phyloP scores from a whole-genome alignment of 805 yeast genomes.

The Hanseniaspora lachancei region DNA sequence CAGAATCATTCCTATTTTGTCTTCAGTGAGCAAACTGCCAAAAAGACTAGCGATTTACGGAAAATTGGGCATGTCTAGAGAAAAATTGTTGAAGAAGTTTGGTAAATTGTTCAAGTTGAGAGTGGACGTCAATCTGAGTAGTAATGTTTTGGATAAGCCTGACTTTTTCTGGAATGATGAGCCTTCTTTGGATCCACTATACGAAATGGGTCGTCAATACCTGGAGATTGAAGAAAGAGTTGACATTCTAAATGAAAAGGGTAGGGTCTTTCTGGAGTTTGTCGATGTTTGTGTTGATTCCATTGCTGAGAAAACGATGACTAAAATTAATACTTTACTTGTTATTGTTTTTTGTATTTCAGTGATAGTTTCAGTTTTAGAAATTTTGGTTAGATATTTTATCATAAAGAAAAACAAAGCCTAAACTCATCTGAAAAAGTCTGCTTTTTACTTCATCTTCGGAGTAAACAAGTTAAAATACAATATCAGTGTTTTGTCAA shows the following conservation, averaged over 20 bases:
- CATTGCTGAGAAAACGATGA: constrained; percentile 84
- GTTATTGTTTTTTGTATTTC: constrained; percentile 70
- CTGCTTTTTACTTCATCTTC: not conserved
- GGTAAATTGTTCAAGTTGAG: constrained; percentile 82
- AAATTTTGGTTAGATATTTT: constrained; percentile 47
- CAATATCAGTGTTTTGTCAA: not conserved
- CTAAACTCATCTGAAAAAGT: not conserved
- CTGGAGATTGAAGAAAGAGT: constrained; percentile 91
- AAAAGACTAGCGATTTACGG: constrained; percentile 85
- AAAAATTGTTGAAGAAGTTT: constrained; percentile 73
- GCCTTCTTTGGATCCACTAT: constrained; percentile 88
- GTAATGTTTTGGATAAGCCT: constrained; percentile 87
- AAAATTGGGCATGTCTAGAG: constrained; percentile 66
- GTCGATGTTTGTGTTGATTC: constrained; percentile 88
- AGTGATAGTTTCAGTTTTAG: constrained; percentile 61
- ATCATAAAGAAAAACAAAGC: constrained; percentile 28
- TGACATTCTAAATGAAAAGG: constrained; percentile 82
- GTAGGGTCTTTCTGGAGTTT: constrained; percentile 86
- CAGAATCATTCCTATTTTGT: constrained; percentile 70
- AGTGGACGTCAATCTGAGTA: constrained; percentile 83
- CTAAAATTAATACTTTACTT: constrained; percentile 80
- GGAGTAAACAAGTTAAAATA: too few species aligned
- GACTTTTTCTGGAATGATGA: constrained; percentile 93
- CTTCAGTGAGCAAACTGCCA: constrained; percentile 79
- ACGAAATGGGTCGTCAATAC: constrained; percentile 79